Evolutionary conservation across 2,329 filamentous ascomycete species (phyloP).

Genomic region (Fusarium euwallaceae): DNA sequence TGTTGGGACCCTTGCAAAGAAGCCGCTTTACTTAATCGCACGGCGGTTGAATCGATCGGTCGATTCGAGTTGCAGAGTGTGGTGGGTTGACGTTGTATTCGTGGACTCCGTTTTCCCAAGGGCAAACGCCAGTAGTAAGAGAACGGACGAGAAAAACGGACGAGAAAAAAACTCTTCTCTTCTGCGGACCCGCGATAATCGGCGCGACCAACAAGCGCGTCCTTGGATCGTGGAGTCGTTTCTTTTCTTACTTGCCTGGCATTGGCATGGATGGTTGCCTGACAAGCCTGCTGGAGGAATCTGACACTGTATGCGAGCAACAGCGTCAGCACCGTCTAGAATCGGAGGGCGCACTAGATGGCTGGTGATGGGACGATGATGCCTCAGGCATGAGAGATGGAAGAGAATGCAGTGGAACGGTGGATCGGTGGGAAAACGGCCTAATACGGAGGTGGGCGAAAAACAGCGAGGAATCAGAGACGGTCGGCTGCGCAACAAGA

Average conservation of each 20-base stretch:
- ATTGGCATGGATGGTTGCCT: slow-evolving; percentile 20
- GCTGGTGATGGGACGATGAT: slow-evolving; percentile 15
- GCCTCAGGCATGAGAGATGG: slow-evolving; percentile 28
- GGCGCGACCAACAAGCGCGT: slow-evolving; percentile 23
- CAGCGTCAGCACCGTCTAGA: slow-evolving; percentile 23
- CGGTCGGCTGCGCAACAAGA: slow-evolving; percentile 5
- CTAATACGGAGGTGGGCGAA: slow-evolving; percentile 16
- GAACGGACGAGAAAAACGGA: slow-evolving; percentile 32
- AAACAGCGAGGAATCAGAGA: slow-evolving; percentile 19
- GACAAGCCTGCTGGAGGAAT: slow-evolving; percentile 13
- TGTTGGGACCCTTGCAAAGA: not conserved
- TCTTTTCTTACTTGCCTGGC: not conserved
- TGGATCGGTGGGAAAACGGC: slow-evolving; percentile 31
- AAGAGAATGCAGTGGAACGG: slow-evolving; percentile 25
- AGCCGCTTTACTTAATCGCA: not conserved
- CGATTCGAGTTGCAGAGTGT: slow-evolving; percentile 22
- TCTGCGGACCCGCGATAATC: slow-evolving; percentile 11
- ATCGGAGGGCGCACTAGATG: slow-evolving; percentile 27
- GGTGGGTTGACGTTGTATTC: slow-evolving; percentile 30
- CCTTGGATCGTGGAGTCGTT: not conserved
- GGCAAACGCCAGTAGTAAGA: slow-evolving; percentile 12
- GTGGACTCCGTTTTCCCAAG: slow-evolving; percentile 27
- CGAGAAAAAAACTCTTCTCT: slow-evolving; percentile 18
- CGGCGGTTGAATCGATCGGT: slow-evolving; percentile 11
- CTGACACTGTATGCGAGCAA: slow-evolving; percentile 30